phyloP scores from a whole-genome alignment of 169 alveolate genomes.

The Plasmodium inui region DNA sequence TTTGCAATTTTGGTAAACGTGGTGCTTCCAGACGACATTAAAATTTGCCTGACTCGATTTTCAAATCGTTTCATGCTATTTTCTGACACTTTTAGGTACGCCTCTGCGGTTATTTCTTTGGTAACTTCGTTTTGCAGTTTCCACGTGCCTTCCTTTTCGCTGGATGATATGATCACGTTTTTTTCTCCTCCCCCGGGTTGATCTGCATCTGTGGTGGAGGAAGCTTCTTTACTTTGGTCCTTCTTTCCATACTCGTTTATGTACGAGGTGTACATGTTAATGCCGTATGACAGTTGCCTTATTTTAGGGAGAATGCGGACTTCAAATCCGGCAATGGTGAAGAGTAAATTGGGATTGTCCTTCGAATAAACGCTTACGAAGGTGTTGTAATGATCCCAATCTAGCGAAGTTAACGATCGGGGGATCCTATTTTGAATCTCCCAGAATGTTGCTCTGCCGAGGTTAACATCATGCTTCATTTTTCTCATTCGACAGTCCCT shows the following conservation, averaged over 20 bases:
- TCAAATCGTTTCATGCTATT: slow-evolving; percentile 97
- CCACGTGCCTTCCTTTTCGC: slow-evolving; percentile 97
- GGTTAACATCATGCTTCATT: slow-evolving; percentile 97
- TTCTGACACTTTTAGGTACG: slow-evolving; percentile 98
- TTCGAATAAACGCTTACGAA: slow-evolving; percentile 99
- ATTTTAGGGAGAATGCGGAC: slow-evolving; percentile 96
- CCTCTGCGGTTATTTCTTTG: slow-evolving; percentile 99
- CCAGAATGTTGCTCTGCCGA: slow-evolving; percentile 99
- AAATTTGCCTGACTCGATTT: slow-evolving; percentile 97
- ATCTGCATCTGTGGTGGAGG: background rate
- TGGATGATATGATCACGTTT: slow-evolving; percentile 68
- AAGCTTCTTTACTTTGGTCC: background rate
- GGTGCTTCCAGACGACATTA: slow-evolving; percentile 99
- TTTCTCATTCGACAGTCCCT: slow-evolving; percentile 99
- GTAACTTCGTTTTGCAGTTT: slow-evolving; percentile 97
- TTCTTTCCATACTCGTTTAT: slow-evolving; percentile 18
- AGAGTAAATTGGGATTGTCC: slow-evolving; percentile 98
- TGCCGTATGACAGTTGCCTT: slow-evolving; percentile 84
- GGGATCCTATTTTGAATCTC: slow-evolving; percentile 99
- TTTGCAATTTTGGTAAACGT: slow-evolving; percentile 99
- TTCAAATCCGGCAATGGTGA: slow-evolving; percentile 99
- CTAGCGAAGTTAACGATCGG: slow-evolving; percentile 96
- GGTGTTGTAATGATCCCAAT: slow-evolving; percentile 94
- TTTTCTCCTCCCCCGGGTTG: background rate
- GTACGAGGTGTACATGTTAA: slow-evolving; percentile 80